Conservation (phyloP, 148 eudicot species). For the Vaccinium corymbosum region DNA sequence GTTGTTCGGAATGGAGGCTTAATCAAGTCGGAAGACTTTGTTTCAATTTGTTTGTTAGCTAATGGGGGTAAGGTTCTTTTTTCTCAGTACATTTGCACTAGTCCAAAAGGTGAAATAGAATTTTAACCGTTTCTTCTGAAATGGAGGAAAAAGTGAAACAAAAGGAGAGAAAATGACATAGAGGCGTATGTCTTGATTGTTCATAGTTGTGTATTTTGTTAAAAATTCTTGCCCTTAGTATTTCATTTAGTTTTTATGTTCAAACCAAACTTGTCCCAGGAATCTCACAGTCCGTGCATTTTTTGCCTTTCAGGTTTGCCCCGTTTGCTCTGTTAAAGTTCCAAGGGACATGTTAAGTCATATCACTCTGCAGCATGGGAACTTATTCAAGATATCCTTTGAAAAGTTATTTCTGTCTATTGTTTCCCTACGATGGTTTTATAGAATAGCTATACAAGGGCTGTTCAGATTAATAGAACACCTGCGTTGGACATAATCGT, state of each 20-base stretch:
- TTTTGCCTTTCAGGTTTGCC: constrained; percentile 60
- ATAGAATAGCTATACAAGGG: not conserved
- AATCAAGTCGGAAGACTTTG: not conserved
- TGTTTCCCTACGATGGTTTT: not conserved
- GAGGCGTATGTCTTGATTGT: not conserved
- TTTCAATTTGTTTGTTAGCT: not conserved
- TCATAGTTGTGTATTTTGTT: not conserved
- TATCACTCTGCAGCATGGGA: constrained; percentile 79
- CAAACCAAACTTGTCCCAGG: not conserved
- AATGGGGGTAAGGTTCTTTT: not conserved
- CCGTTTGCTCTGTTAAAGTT: constrained; percentile 73
- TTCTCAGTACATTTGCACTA: not conserved
- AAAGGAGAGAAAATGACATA: not conserved
- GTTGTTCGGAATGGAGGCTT: not conserved
- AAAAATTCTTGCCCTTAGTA: not conserved
- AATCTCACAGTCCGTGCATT: constrained; percentile 2
- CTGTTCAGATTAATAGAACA: not conserved
- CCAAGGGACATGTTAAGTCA: constrained; percentile 75
- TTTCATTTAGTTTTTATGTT: not conserved
- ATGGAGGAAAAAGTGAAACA: not conserved
- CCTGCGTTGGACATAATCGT: not conserved
- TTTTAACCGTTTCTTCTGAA: not conserved
- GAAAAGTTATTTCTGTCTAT: not conserved
- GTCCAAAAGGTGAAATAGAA: not conserved
- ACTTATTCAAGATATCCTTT: constrained; percentile 89